phyloP scores from a whole-genome alignment of 1,284 basidiomycete species.

The Cystobasidium slooffiae region DNA sequence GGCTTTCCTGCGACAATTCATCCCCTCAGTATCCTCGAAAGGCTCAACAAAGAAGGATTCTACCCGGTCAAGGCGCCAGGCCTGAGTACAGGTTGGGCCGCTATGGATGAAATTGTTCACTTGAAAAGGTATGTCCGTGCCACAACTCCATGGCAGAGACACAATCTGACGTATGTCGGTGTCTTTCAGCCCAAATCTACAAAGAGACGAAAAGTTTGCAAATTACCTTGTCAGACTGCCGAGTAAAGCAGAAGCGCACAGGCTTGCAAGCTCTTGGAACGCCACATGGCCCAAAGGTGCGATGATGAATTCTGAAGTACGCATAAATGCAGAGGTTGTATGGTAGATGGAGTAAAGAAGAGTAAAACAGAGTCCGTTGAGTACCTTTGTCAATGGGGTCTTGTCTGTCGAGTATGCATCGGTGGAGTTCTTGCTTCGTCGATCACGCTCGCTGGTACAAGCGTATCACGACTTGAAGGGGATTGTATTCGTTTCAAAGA shows the following conservation, averaged over 20 bases:
- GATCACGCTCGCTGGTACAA: not conserved
- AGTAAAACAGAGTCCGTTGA: too few relatives aligned
- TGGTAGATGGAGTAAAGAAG: slow-evolving; percentile 16
- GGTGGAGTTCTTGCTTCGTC: not conserved
- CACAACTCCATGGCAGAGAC: too few relatives aligned
- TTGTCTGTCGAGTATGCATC: not conserved
- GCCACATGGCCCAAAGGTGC: slow-evolving; percentile 35
- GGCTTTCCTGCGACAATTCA: slow-evolving; percentile 26
- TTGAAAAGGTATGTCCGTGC: slow-evolving; percentile 6
- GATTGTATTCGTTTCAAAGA: too few relatives aligned
- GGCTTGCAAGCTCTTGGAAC: slow-evolving; percentile 30
- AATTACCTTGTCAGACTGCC: slow-evolving; percentile 36
- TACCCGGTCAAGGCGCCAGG: slow-evolving; percentile 24
- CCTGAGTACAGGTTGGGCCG: not conserved
- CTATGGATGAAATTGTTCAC: slow-evolving; percentile 26
- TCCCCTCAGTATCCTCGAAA: slow-evolving; percentile 24
- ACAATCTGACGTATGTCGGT: too few relatives aligned
- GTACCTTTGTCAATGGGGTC: too few relatives aligned
- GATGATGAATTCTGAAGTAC: slow-evolving; percentile 28
- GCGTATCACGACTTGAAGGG: too few relatives aligned
- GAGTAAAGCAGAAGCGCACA: slow-evolving; percentile 39
- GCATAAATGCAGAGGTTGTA: slow-evolving; percentile 35
- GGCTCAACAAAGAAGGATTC: slow-evolving; percentile 23
- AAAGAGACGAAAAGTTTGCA: slow-evolving; percentile 15
- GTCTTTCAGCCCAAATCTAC: not conserved